phyloP scores from a whole-genome alignment of 208 protist species.

The Crithidia sp. region DNA sequence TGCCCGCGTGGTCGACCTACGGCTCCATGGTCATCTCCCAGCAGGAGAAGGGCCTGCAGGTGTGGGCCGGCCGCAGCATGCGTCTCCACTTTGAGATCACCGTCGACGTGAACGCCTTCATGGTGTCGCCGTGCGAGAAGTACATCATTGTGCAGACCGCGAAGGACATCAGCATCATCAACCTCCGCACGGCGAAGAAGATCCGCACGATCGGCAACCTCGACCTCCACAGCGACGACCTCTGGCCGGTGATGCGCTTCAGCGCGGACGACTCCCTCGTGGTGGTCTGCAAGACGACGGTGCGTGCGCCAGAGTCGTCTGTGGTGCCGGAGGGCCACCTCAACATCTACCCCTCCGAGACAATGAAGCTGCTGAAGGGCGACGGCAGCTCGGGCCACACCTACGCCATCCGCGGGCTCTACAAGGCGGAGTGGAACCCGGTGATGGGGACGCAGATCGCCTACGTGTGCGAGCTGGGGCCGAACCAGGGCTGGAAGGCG shows the following conservation, averaged over 20 bases:
- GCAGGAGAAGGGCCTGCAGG: conserved; percentile 67
- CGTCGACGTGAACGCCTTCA: conserved; percentile 78
- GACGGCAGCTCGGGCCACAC: conserved; percentile 55
- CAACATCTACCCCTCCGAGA: conserved; percentile 81
- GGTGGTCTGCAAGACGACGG: conserved; percentile 76
- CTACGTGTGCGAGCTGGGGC: conserved; percentile 56
- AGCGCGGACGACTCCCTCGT: conserved; percentile 87
- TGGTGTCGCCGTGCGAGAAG: conserved; percentile 88
- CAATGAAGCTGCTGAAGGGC: conserved; percentile 72
- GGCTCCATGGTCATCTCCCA: conserved; percentile 87
- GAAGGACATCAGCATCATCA: conserved; percentile 83
- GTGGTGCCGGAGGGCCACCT: conserved; percentile 58
- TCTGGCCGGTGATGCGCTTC: conserved; percentile 88
- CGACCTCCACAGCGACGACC: conserved; percentile 75
- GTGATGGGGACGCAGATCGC: conserved; percentile 78
- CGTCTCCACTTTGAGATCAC: conserved; percentile 82
- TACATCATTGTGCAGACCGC: conserved; percentile 87
- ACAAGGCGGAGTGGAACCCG: conserved; percentile 90
- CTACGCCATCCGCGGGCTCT: conserved; percentile 72
- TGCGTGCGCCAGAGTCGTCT: conserved; percentile 39
- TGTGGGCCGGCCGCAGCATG: conserved; percentile 89
- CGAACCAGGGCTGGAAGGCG: conserved; percentile 79
- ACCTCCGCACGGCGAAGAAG: conserved; percentile 79
- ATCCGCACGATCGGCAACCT: conserved; percentile 85
- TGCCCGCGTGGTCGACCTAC: conserved; percentile 88